Evolutionary conservation across 768 basidiomycete genomes (phyloP).

Genomic region (Kwoniella bestiolae): DNA sequence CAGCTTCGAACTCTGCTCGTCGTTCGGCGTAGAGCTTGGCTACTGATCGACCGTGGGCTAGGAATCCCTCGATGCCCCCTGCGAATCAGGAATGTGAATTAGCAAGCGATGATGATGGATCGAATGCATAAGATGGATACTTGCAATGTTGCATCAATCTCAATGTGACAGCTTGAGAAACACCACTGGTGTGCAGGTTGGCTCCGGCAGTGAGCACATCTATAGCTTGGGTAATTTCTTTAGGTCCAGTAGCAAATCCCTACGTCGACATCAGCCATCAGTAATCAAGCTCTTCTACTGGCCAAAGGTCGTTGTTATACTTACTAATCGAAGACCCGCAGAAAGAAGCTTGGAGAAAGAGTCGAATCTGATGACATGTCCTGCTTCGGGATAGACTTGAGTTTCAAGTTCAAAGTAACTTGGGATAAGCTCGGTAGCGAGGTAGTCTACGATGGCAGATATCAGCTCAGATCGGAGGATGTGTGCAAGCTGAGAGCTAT

Average conservation of each 20-base stretch:
- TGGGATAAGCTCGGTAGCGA: slow-evolving; percentile 61
- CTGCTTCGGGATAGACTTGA: slow-evolving; percentile 66
- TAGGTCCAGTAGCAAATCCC: slow-evolving; percentile 80
- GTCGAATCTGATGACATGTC: slow-evolving; percentile 85
- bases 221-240: slow-evolving; percentile 68
- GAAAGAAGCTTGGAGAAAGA: slow-evolving; percentile 78
- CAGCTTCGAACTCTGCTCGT: slow-evolving; percentile 73
- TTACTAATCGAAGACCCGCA: slow-evolving; percentile 53
- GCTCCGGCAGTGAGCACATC: slow-evolving; percentile 64
- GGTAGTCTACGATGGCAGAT: slow-evolving; percentile 40
- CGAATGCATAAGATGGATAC: not conserved
- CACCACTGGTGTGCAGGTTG: slow-evolving; percentile 57
- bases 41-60: slow-evolving; percentile 69
- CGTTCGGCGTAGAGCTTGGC: slow-evolving; percentile 62
- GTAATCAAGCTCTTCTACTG: not conserved
- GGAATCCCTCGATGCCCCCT: slow-evolving; percentile 78
- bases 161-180: slow-evolving; percentile 52
- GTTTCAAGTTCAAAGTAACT: slow-evolving; percentile 83
- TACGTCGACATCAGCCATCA: slow-evolving; percentile 49
- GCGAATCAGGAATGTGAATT: slow-evolving; percentile 54
- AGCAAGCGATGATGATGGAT: not conserved
- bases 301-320: not conserved
- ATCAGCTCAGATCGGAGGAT: not conserved
- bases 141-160: slow-evolving; percentile 44
- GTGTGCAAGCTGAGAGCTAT: not conserved